A percentile compares a stretch with the other conserved stretches of the same genome.
Evolutionary conservation across 78 protist species (phyloP).

Genomic region (Tieghemostelium lacteum): DNA sequence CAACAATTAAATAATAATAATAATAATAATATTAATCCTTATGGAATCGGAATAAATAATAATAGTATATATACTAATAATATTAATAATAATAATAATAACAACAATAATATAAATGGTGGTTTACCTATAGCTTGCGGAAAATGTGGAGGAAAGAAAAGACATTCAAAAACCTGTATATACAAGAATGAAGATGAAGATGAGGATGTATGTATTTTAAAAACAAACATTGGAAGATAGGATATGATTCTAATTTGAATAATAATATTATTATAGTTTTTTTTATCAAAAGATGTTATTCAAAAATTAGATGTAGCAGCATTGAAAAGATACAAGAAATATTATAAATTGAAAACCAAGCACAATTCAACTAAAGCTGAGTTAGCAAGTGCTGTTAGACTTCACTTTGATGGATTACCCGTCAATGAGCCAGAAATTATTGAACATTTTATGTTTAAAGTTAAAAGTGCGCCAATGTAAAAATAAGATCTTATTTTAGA

Average conservation of each 20-base stretch:
- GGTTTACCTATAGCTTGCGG: conserved; percentile 28
- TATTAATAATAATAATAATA: neutral
- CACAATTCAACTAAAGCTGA: conserved; percentile 69
- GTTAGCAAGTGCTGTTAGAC: conserved; percentile 53
- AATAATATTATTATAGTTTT: no score
- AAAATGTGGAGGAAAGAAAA: conserved; percentile 62
- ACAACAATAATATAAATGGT: no score
- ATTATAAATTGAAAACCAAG: conserved; percentile 61
- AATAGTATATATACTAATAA: neutral
- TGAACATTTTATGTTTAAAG: conserved; percentile 65
- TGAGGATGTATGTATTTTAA: conserved; percentile 9
- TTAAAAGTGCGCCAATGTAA: conserved; percentile 35
- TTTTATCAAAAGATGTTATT: conserved; percentile 44
- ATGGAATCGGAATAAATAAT: neutral
- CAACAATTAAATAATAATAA: no score
- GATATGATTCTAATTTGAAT: no score
- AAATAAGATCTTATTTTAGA: no score
- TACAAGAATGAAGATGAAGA: conserved; percentile 45
- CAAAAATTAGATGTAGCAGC: conserved; percentile 74
- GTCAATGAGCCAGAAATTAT: conserved; percentile 71
- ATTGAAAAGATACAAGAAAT: conserved; percentile 69
- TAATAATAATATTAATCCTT: neutral
- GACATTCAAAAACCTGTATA: conserved; percentile 47
- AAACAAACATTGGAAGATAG: no score
- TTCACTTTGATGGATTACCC: conserved; percentile 56